These are phyloP conservation scores for Tulasnella sp. DNA, from an alignment of 768 basidiomycete species.

Conservation along the genomic window DNA sequence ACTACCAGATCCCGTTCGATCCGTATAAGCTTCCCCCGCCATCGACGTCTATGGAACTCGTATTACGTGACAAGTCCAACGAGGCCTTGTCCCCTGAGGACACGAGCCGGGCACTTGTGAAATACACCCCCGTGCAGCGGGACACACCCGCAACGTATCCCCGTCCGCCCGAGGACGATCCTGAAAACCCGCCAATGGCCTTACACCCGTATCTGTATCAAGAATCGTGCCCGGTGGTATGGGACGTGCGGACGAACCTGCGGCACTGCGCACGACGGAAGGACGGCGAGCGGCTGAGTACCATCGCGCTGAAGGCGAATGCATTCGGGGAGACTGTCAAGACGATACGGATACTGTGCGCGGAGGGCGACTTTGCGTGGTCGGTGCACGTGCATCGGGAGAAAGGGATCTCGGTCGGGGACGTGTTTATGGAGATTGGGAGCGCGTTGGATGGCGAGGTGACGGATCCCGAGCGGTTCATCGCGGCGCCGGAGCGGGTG, in stretches of 20 bases:
- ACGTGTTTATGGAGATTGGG: constrained; percentile 44
- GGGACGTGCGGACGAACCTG: constrained; percentile 9
- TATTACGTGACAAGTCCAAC: not conserved
- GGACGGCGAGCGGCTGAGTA: constrained; percentile 2
- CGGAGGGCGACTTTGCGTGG: constrained; percentile 50
- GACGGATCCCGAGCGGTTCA: constrained; percentile 39
- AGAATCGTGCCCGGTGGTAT: not conserved
- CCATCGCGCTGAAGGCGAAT: constrained; percentile 1
- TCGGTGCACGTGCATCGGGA: constrained; percentile 39
- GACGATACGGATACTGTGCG: constrained; percentile 38
- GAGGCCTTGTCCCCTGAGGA: not conserved
- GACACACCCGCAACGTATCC: constrained; percentile 9
- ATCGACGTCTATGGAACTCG: not conserved
- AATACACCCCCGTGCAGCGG: not conserved
- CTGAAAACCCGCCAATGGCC: constrained; percentile 10
- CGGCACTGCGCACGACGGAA: not conserved
- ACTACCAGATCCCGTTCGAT: not conserved
- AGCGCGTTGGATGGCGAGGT: constrained; percentile 40
- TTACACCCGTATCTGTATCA: constrained; percentile 8
- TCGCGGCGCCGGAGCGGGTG: constrained; percentile 21
- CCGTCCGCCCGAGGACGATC: constrained; percentile 5
- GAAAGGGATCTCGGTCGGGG: constrained; percentile 35
- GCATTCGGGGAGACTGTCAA: constrained; percentile 3
- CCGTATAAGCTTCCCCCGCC: not conserved
- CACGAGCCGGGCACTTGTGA: not conserved